phyloP scores from a whole-genome alignment of 805 yeast genomes.

The Zygotorulaspora chibaensis region DNA sequence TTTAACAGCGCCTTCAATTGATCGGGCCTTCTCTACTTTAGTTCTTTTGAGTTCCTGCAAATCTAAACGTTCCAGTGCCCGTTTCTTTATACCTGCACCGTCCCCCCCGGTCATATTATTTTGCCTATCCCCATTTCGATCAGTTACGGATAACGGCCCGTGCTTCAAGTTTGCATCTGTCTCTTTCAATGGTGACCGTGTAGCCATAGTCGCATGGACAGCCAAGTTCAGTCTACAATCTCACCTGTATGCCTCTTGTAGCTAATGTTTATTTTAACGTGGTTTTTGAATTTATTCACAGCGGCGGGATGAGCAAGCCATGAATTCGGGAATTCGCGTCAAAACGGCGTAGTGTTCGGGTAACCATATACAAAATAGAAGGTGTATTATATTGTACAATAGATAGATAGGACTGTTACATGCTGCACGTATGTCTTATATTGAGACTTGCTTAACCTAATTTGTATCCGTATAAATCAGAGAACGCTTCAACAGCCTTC shows the following conservation, averaged over 20 bases:
- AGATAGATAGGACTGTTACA: not conserved
- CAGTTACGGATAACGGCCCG: constrained; percentile 4
- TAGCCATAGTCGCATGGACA: constrained; percentile 2
- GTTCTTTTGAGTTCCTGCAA: constrained; percentile 21
- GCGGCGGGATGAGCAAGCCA: constrained; percentile 1
- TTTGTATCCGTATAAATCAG: constrained; percentile 26
- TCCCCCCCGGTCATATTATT: constrained; percentile 1
- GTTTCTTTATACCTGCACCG: constrained; percentile 18
- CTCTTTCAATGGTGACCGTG: constrained; percentile 33
- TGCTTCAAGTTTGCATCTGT: constrained; percentile 30
- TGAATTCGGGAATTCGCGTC: constrained; percentile 7
- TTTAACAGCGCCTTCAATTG: constrained; percentile 36
- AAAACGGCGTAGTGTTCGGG: constrained; percentile 1
- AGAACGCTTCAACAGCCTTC: constrained; percentile 21
- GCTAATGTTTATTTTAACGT: no score
- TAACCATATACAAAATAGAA: not conserved
- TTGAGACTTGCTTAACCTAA: constrained; percentile 10
- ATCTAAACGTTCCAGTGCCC: constrained; percentile 26
- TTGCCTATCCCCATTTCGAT: constrained; percentile 1
- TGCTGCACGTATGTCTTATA: not conserved
- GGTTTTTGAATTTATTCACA: not conserved
- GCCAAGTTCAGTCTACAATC: no score
- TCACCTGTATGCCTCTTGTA: no score
- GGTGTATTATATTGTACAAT: not conserved
- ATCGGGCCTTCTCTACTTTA: constrained; percentile 28